Conservation (phyloP, 257 asterid genomes). For the Solanum corneliomulleri region DNA sequence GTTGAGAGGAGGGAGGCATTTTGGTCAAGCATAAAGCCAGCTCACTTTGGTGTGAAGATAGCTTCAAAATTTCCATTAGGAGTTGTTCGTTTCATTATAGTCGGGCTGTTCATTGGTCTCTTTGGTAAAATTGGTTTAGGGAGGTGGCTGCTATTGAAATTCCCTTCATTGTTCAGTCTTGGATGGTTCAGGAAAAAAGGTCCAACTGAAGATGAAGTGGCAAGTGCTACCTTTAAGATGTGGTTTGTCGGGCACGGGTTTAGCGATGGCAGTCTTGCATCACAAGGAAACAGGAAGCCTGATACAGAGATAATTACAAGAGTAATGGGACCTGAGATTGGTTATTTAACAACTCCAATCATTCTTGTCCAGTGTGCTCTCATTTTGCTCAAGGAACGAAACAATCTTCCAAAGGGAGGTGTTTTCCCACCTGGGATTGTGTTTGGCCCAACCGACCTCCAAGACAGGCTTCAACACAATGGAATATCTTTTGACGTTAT, state of each 20-base stretch:
- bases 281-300: constrained; percentile 31
- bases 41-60: constrained; percentile 67
- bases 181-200: constrained; percentile 66
- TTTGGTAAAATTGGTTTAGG: constrained; percentile 36
- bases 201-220: constrained; percentile 79
- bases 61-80: constrained; percentile 47
- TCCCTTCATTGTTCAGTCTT: constrained; percentile 57
- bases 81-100: constrained; percentile 30
- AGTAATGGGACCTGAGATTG: constrained; percentile 91
- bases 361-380: constrained; percentile 71
- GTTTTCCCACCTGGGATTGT: constrained; percentile 82
- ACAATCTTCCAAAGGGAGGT: constrained; percentile 71
- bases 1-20: constrained; percentile 43
- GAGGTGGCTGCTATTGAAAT: constrained; percentile 56
- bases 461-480: constrained; percentile 56
- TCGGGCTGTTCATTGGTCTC: constrained; percentile 54
- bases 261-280: constrained; percentile 33
- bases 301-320: constrained; percentile 75
- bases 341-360: constrained; percentile 75
- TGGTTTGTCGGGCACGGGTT: constrained; percentile 88
- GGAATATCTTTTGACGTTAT: constrained; percentile 75
- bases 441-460: constrained; percentile 69
- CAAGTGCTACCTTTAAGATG: constrained; percentile 70
- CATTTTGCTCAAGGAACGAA: constrained; percentile 38
- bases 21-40: constrained; percentile 71